These are phyloP conservation scores for Ziziphus jujuba DNA, from an alignment of 306 rosid species.

Conservation along the genomic window DNA sequence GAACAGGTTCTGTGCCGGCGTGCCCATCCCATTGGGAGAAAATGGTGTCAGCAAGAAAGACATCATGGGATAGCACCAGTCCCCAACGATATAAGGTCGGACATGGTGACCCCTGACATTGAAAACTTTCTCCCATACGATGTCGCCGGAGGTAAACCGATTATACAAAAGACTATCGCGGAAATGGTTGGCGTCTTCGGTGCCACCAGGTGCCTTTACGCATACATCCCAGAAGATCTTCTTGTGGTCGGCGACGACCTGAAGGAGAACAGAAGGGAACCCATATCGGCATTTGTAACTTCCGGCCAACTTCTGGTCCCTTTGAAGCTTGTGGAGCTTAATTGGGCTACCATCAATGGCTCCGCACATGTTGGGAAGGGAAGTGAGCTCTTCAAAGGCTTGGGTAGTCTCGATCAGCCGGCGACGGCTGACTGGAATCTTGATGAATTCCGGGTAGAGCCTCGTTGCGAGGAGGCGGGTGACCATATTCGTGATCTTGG, in stretches of 20 bases:
- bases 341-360: conserved; percentile 78
- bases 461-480: conserved; percentile 91
- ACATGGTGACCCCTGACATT: conserved; percentile 61
- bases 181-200: conserved; percentile 73
- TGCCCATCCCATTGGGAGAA: conserved; percentile 65
- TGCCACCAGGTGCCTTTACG: conserved; percentile 78
- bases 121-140: conserved; percentile 74
- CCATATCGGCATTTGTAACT: conserved; percentile 62
- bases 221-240: conserved; percentile 96
- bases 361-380: conserved; percentile 90
- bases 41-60: conserved; percentile 75
- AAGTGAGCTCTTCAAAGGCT: conserved; percentile 77
- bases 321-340: conserved; percentile 42
- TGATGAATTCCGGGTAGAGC: conserved; percentile 81
- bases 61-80: conserved; percentile 81
- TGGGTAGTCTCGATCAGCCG: conserved; percentile 72
- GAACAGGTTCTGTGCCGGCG: conserved; percentile 80
- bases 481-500: conserved; percentile 96
- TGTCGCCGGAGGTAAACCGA: conserved; percentile 62
- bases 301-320: conserved; percentile 32
- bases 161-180: conserved; percentile 71
- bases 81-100: conserved; percentile 87
- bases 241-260: conserved; percentile 85
- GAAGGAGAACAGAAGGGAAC: conserved; percentile 68
- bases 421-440: conserved; percentile 76